These are phyloP conservation scores for Amphicarpaea edgeworthii DNA, from an alignment of 306 rosid genomes.

Conservation along the genomic window DNA sequence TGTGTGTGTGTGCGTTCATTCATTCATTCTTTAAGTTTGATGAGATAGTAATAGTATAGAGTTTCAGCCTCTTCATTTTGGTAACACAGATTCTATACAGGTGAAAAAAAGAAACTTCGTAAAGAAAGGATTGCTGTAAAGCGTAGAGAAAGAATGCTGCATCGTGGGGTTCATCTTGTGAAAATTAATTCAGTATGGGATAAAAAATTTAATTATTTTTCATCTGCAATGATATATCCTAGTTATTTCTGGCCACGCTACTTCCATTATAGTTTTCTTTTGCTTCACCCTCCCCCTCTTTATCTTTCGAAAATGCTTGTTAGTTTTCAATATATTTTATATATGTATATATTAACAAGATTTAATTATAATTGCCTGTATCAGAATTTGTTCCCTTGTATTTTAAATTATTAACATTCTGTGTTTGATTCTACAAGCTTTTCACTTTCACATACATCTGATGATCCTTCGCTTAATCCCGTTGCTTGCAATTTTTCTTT, in stretches of 20 bases:
- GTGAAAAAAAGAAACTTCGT: constrained; percentile 81
- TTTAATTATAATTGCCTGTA: neutral
- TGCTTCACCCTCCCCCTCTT: neutral
- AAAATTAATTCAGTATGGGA: constrained; percentile 71
- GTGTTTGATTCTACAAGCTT: constrained; percentile 5
- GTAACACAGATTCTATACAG: constrained; percentile 52
- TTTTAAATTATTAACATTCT: neutral
- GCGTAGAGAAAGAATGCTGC: constrained; percentile 79
- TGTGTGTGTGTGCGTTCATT: neutral
- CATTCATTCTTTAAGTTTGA: constrained; percentile 3
- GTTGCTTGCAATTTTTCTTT: constrained; percentile 19
- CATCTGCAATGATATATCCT: neutral
- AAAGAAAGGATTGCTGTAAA: constrained; percentile 74
- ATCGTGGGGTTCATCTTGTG: constrained; percentile 81
- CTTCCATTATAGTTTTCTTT: constrained; percentile 23
- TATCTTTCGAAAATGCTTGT: neutral
- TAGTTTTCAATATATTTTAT: neutral
- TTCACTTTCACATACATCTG: neutral
- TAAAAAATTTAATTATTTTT: neutral
- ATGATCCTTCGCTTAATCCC: constrained; percentile 2
- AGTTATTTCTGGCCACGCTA: constrained; percentile 25
- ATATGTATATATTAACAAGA: neutral
- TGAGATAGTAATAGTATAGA: constrained; percentile 17
- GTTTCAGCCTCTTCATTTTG: constrained; percentile 27
- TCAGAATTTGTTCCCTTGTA: neutral